Conservation (phyloP, 768 basidiomycete genomes). For the Thelephora aurantiotincta region DNA sequence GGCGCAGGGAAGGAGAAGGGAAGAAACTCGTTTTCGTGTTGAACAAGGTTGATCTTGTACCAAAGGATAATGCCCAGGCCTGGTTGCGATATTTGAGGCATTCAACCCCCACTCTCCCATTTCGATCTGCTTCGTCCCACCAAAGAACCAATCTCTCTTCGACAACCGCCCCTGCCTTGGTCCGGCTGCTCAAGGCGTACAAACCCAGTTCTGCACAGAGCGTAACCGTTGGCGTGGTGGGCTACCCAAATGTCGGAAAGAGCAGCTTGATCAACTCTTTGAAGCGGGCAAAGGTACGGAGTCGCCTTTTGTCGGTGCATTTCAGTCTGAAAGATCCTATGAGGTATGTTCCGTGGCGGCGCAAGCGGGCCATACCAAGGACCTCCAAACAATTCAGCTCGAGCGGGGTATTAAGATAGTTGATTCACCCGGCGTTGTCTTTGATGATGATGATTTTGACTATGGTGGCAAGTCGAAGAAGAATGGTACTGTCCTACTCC, state of each 20-base stretch:
- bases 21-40: conserved; percentile 89
- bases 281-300: conserved; percentile 60
- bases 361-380: conserved; percentile 88
- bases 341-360: conserved; percentile 91
- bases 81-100: conserved; percentile 92
- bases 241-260: conserved; percentile 97
- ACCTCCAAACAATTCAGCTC: conserved; percentile 80
- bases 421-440: conserved; percentile 96
- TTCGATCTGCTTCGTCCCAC: conserved; percentile 64
- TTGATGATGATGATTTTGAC: conserved; percentile 61
- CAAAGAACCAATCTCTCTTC: conserved; percentile 76
- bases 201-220: conserved; percentile 51
- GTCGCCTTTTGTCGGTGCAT: background rate
- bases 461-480: conserved; percentile 29
- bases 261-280: conserved; percentile 89
- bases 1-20: conserved; percentile 70
- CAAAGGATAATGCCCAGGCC: conserved; percentile 70
- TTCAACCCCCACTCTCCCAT: conserved; percentile 84
- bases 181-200: conserved; percentile 76
- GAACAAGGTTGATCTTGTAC: conserved; percentile 92
- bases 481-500: conserved; percentile 49
- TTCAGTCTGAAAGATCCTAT: background rate
- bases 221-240: conserved; percentile 82
- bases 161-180: conserved; percentile 57
- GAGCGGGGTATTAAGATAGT: conserved; percentile 88